A percentile compares a stretch with the other conserved stretches of the same genome.
Conservation (phyloP, 805 yeast genomes). For the Ascoidea tarda region DNA sequence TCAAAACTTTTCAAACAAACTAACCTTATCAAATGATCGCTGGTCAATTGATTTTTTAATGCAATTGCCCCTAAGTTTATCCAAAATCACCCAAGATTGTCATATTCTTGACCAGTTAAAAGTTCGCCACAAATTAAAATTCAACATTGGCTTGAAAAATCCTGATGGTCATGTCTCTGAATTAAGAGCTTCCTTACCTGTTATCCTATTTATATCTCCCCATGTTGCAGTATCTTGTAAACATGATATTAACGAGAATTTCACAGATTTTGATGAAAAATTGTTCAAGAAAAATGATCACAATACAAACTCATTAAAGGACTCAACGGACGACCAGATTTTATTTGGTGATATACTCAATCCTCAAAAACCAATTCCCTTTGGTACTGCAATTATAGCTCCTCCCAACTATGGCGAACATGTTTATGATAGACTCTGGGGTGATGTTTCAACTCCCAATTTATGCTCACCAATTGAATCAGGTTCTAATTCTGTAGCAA, state of each 20-base stretch:
- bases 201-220: slow-evolving; percentile 65
- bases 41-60: slow-evolving; percentile 64
- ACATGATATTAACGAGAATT: slow-evolving; percentile 6
- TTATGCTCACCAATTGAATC: slow-evolving; percentile 16
- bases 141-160: slow-evolving; percentile 63
- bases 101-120: slow-evolving; percentile 54
- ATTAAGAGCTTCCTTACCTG: slow-evolving; percentile 79
- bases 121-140: slow-evolving; percentile 80
- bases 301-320: slow-evolving; percentile 7
- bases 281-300: slow-evolving; percentile 10
- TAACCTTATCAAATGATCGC: slow-evolving; percentile 22
- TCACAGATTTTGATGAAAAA: background rate
- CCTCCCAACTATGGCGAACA: slow-evolving; percentile 81
- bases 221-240: slow-evolving; percentile 57
- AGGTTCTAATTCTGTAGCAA: slow-evolving; percentile 15
- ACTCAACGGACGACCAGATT: slow-evolving; percentile 22
- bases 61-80: slow-evolving; percentile 56
- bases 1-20: background rate
- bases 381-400: slow-evolving; percentile 22
- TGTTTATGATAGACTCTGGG: slow-evolving; percentile 69
- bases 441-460: slow-evolving; percentile 36
- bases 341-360: slow-evolving; percentile 20
- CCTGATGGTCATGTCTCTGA: slow-evolving; percentile 92
- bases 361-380: slow-evolving; percentile 27
- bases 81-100: slow-evolving; percentile 79